These are phyloP conservation scores for Trametopsis cervina DNA, from an alignment of 768 basidiomycete species.

Conservation along the genomic window DNA sequence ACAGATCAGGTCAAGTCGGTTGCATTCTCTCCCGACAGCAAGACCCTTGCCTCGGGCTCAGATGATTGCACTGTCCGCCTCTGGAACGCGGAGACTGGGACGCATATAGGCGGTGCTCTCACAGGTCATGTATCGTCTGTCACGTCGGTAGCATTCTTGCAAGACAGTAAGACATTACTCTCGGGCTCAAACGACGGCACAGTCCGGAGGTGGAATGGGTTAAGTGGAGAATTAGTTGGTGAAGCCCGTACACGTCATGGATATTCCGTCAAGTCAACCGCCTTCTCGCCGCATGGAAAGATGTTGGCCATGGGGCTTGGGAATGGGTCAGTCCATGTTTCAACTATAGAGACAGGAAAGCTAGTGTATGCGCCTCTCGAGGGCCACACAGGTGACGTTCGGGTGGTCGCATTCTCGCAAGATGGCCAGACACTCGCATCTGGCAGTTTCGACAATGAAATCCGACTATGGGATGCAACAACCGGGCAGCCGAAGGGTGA, in stretches of 20 bases:
- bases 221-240: neutral
- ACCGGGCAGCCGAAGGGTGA: too few species aligned
- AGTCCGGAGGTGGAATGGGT: neutral
- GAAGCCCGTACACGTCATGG: too few species aligned
- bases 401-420: too few species aligned
- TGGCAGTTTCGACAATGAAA: too few species aligned
- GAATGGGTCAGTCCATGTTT: too few species aligned
- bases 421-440: too few species aligned
- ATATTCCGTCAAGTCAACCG: neutral
- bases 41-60: too few species aligned
- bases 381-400: too few species aligned
- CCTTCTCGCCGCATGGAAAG: neutral
- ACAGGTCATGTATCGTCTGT: too few species aligned
- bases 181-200: neutral
- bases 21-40: slow-evolving; percentile 25
- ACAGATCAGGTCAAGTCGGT: slow-evolving; percentile 14
- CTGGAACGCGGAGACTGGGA: slow-evolving; percentile 13
- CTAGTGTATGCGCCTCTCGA: too few species aligned
- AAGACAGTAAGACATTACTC: neutral
- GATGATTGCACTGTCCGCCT: slow-evolving; percentile 8
- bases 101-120: neutral
- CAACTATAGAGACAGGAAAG: too few species aligned
- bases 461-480: too few species aligned
- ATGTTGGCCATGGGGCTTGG: neutral
- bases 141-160: neutral